These are phyloP conservation scores for Dichotomopilus funicola DNA, from an alignment of 2,329 filamentous ascomycete genomes.

Conservation along the genomic window DNA sequence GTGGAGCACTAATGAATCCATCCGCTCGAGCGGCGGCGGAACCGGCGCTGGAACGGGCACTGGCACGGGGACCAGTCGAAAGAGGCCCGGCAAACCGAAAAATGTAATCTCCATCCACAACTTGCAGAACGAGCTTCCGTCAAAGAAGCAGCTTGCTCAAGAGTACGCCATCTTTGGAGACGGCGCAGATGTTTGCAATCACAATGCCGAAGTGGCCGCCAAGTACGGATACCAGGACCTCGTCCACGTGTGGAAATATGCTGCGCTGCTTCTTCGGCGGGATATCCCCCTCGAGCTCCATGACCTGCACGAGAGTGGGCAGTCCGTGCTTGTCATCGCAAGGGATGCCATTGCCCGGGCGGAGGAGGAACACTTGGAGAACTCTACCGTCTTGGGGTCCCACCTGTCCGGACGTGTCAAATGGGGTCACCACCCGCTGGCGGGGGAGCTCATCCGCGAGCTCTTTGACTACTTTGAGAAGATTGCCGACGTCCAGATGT, in stretches of 20 bases:
- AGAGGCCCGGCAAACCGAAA: constrained; percentile 45
- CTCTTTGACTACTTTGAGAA: constrained; percentile 59
- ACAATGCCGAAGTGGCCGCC: constrained; percentile 74
- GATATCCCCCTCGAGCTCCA: constrained; percentile 66
- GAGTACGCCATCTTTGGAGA: constrained; percentile 81
- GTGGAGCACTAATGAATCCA: constrained; percentile 50
- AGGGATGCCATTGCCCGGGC: constrained; percentile 49
- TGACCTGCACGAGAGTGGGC: constrained; percentile 41
- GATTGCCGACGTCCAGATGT: constrained; percentile 60
- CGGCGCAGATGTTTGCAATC: constrained; percentile 70
- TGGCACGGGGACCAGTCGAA: constrained; percentile 46
- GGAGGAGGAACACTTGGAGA: constrained; percentile 16
- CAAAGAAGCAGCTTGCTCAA: constrained; percentile 67
- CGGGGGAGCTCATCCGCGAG: constrained; percentile 52
- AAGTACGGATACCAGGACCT: constrained; percentile 65
- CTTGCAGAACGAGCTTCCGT: constrained; percentile 64
- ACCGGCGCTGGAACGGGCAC: constrained; percentile 54
- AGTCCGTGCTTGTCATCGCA: constrained; percentile 64
- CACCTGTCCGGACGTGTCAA: constrained; percentile 54
- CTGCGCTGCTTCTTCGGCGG: constrained; percentile 69
- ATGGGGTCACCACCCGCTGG: constrained; percentile 62
- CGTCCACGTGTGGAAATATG: constrained; percentile 76
- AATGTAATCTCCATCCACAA: constrained; percentile 71
- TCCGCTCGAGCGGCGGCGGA: constrained; percentile 54
- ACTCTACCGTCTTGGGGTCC: constrained; percentile 16